A percentile compares a stretch with the other conserved stretches of the same genome.
phyloP scores from a whole-genome alignment of 306 rosid species.

The Hylodesmum podocarpum region DNA sequence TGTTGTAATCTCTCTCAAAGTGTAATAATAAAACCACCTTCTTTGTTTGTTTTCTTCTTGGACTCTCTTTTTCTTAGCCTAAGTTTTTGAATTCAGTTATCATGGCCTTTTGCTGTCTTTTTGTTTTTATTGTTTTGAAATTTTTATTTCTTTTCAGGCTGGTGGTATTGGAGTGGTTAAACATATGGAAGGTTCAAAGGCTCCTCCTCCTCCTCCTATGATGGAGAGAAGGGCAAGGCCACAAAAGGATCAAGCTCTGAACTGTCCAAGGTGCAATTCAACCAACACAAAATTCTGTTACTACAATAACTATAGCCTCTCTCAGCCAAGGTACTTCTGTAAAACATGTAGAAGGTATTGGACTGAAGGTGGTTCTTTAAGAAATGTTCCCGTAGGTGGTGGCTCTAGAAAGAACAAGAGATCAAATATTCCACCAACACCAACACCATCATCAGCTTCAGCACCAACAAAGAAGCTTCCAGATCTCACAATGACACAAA shows the following conservation, averaged over 20 bases:
- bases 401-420: slow-evolving; percentile 96
- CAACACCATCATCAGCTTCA: slow-evolving; percentile 39
- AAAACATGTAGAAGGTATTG: slow-evolving; percentile 97
- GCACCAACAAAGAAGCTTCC: slow-evolving; percentile 46
- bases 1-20: slow-evolving; percentile 48
- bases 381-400: slow-evolving; percentile 98
- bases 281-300: slow-evolving; percentile 95
- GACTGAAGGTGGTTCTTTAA: slow-evolving; percentile 97
- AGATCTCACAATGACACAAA: slow-evolving; percentile 31
- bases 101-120: slow-evolving; percentile 33
- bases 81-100: not conserved
- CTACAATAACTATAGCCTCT: slow-evolving; percentile 89
- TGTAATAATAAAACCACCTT: slow-evolving; percentile 45
- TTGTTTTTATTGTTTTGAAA: not conserved
- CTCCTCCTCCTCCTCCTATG: slow-evolving; percentile 32
- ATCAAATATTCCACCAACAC: slow-evolving; percentile 49
- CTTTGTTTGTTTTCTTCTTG: slow-evolving; percentile 44
- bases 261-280: slow-evolving; percentile 97
- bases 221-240: slow-evolving; percentile 78
- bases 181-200: slow-evolving; percentile 64
- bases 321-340: slow-evolving; percentile 97
- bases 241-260: slow-evolving; percentile 79
- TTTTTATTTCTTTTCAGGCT: slow-evolving; percentile 35
- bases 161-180: slow-evolving; percentile 56
- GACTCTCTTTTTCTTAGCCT: slow-evolving; percentile 15